These are phyloP conservation scores for Colletotrichum tropicicola DNA, from an alignment of 2,329 filamentous ascomycete genomes.

Conservation along the genomic window DNA sequence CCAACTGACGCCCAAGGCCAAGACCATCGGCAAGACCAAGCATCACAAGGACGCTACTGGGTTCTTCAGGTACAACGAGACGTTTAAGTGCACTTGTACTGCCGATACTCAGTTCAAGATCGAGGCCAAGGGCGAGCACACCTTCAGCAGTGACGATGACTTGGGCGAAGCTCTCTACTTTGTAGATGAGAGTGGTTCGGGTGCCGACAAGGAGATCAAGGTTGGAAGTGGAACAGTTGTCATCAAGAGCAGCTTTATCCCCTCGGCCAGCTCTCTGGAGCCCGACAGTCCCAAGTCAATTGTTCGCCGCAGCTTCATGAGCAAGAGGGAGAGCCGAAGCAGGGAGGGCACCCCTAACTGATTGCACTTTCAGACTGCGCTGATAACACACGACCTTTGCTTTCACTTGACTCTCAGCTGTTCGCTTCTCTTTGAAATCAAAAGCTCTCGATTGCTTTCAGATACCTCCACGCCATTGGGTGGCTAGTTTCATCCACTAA, in stretches of 20 bases:
- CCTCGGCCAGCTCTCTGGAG: conserved; percentile 46
- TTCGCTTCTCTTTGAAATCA: conserved; percentile 1
- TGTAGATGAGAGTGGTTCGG: conserved; percentile 79
- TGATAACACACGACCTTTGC: background rate
- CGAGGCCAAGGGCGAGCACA: conserved; percentile 84
- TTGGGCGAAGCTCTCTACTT: conserved; percentile 91
- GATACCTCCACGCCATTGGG: conserved; percentile 19
- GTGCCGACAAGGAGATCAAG: conserved; percentile 76
- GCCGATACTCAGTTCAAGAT: conserved; percentile 89
- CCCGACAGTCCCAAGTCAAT: conserved; percentile 57
- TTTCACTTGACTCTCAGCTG: background rate
- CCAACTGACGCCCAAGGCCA: conserved; percentile 73
- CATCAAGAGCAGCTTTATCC: conserved; percentile 77
- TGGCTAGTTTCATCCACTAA: conserved; percentile 1
- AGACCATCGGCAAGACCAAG: conserved; percentile 91
- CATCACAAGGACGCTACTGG: conserved; percentile 79
- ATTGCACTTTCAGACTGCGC: background rate
- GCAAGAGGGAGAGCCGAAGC: conserved; percentile 64
- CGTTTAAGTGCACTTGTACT: conserved; percentile 79
- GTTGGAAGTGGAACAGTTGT: conserved; percentile 79
- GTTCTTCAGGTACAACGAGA: conserved; percentile 76
- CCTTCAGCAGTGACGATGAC: conserved; percentile 83
- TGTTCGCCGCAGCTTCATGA: conserved; percentile 63
- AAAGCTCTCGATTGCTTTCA: conserved; percentile 19
- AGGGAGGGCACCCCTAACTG: conserved; percentile 45